Conservation (phyloP, 129 eudicot species). For the Helichrysum umbraculigerum region DNA sequence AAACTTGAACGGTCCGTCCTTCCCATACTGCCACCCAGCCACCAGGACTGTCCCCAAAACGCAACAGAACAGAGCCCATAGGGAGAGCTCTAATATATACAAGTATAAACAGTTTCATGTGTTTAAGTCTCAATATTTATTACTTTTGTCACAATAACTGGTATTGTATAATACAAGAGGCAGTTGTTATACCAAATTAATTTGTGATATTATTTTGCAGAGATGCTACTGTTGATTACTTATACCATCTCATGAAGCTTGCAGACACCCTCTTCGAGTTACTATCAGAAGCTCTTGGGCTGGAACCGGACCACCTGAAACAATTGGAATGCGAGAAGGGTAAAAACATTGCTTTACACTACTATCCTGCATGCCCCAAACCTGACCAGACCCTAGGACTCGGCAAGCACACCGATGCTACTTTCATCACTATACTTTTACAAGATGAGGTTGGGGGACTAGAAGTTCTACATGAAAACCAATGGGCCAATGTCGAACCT, state of each 20-base stretch:
- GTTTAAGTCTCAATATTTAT: too few species aligned
- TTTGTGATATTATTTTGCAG: constrained; percentile 24
- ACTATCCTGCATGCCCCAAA: constrained; percentile 61
- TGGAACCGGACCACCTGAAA: constrained; percentile 36
- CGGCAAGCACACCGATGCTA: constrained; percentile 45
- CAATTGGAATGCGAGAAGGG: constrained; percentile 37
- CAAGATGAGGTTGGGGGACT: constrained; percentile 55
- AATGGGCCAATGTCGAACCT: constrained; percentile 49
- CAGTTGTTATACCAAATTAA: not conserved
- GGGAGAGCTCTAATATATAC: too few species aligned
- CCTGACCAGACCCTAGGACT: constrained; percentile 51
- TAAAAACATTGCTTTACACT: constrained; percentile 35
- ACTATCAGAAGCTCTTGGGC: constrained; percentile 55
- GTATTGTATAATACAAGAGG: not conserved
- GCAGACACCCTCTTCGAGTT: constrained; percentile 39
- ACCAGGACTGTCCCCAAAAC: too few species aligned
- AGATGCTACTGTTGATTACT: constrained; percentile 37
- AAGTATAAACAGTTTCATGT: too few species aligned
- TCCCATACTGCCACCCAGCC: too few species aligned
- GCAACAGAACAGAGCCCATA: too few species aligned
- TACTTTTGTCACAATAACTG: too few species aligned
- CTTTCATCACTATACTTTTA: constrained; percentile 43
- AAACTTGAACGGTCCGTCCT: too few species aligned
- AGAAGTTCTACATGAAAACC: constrained; percentile 41
- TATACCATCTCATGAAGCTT: constrained; percentile 32